A percentile compares a stretch with the other conserved stretches of the same genome.
These are phyloP conservation scores for Cercospora sojina DNA, from an alignment of 2,329 filamentous ascomycete species.

Conservation along the genomic window DNA sequence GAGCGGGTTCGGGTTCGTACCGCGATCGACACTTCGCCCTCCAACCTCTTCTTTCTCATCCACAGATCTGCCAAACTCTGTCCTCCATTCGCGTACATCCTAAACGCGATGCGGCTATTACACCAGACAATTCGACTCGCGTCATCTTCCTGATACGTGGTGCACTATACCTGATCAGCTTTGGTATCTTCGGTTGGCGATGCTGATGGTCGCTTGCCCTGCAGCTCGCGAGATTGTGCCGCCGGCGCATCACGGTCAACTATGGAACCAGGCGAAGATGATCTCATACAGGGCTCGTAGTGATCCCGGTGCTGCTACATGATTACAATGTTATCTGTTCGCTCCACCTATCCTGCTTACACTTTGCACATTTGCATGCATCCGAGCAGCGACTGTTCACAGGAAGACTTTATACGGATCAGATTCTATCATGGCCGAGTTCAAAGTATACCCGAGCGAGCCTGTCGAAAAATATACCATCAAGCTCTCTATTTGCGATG, in stretches of 20 bases:
- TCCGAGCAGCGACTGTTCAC: not conserved
- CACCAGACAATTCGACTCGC: not conserved
- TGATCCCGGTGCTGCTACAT: not conserved
- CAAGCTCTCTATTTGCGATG: constrained; percentile 23
- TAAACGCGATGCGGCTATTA: not conserved
- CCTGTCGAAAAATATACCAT: constrained; percentile 13
- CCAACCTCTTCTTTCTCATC: not conserved
- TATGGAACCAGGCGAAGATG: not conserved
- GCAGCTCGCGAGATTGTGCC: not conserved
- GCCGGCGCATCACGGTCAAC: not conserved
- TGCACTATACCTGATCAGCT: not conserved
- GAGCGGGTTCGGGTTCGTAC: not conserved
- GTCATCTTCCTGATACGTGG: not conserved
- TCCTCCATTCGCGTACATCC: not conserved
- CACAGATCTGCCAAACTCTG: not conserved
- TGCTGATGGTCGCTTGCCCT: not conserved
- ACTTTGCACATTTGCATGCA: not conserved
- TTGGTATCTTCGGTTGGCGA: not conserved
- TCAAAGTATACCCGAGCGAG: constrained; percentile 15
- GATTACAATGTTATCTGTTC: not conserved
- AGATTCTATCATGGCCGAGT: not conserved
- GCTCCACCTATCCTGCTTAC: not conserved
- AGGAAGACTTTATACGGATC: not conserved
- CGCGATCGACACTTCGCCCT: constrained; percentile 3
- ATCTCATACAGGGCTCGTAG: not conserved